A percentile compares a stretch with the other conserved stretches of the same genome.
Conservation (phyloP, 768 basidiomycete genomes). For the Suillus placidus region DNA sequence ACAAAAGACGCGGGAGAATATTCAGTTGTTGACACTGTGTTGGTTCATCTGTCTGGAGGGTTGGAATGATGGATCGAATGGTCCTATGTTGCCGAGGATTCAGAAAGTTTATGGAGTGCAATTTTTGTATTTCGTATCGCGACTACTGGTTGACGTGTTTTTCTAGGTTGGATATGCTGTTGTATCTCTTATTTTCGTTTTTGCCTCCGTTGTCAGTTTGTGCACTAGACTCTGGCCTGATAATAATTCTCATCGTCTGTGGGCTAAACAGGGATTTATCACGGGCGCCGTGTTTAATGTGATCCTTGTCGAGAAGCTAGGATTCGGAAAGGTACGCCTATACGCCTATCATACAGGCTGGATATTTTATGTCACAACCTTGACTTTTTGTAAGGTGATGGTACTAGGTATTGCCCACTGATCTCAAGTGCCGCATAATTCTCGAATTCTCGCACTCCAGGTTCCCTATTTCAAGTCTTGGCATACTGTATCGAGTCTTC, state of each 20-base stretch:
- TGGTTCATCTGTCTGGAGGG: conserved; percentile 39
- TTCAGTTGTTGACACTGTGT: conserved; percentile 40
- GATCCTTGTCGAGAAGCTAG: conserved; percentile 43
- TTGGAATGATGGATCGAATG: conserved; percentile 43
- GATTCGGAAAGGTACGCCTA: conserved; percentile 46
- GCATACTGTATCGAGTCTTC: conserved; percentile 57
- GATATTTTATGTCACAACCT: not conserved
- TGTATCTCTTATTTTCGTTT: conserved; percentile 48
- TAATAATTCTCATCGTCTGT: not conserved
- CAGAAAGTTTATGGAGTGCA: conserved; percentile 39
- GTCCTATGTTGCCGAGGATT: conserved; percentile 42
- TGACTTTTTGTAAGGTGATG: conserved; percentile 37
- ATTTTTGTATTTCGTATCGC: not conserved
- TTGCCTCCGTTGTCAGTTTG: conserved; percentile 39
- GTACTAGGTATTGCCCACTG: conserved; percentile 33
- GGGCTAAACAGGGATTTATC: conserved; percentile 42
- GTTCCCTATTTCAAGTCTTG: conserved; percentile 52
- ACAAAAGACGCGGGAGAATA: conserved; percentile 24
- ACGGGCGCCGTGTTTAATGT: conserved; percentile 49
- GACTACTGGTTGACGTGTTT: not conserved
- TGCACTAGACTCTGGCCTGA: not conserved
- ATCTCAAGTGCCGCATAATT: not conserved
- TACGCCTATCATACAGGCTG: no score
- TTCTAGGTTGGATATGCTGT: conserved; percentile 39
- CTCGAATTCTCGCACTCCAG: conserved; percentile 31